Conservation (phyloP, 257 asterid species). For the Solanum appendiculatum region DNA sequence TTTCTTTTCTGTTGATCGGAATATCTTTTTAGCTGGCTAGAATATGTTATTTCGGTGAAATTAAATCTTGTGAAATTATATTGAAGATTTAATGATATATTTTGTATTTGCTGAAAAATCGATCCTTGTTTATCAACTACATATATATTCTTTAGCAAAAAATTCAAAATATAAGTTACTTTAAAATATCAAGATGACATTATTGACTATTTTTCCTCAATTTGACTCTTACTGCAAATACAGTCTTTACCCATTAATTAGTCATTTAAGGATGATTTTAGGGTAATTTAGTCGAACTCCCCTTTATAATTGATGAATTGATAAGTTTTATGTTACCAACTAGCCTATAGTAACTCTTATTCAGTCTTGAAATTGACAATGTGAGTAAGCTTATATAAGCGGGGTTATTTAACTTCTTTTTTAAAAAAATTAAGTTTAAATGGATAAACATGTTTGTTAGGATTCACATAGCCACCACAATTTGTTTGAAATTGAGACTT, state of each 20-base stretch:
- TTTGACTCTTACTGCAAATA: background rate
- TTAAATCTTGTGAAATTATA: no score
- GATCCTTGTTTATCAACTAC: background rate
- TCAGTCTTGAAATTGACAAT: background rate
- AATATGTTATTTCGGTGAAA: background rate
- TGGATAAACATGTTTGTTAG: no score
- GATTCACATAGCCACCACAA: background rate
- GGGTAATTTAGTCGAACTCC: background rate
- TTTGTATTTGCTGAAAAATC: no score
- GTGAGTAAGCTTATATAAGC: background rate
- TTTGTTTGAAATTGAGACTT: background rate
- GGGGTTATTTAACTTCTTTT: background rate
- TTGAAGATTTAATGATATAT: no score
- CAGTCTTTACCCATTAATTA: background rate
- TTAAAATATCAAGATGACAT: background rate
- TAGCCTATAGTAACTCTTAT: background rate
- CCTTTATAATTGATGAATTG: background rate
- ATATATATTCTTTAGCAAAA: background rate
- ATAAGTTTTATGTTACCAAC: background rate
- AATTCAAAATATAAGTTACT: background rate
- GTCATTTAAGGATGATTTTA: background rate
- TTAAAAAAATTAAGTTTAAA: no score
- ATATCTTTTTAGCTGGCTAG: background rate
- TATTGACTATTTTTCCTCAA: background rate
- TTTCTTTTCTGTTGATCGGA: no score